phyloP scores from a whole-genome alignment of 2,329 filamentous ascomycete species.

The Orbilia javanica region DNA sequence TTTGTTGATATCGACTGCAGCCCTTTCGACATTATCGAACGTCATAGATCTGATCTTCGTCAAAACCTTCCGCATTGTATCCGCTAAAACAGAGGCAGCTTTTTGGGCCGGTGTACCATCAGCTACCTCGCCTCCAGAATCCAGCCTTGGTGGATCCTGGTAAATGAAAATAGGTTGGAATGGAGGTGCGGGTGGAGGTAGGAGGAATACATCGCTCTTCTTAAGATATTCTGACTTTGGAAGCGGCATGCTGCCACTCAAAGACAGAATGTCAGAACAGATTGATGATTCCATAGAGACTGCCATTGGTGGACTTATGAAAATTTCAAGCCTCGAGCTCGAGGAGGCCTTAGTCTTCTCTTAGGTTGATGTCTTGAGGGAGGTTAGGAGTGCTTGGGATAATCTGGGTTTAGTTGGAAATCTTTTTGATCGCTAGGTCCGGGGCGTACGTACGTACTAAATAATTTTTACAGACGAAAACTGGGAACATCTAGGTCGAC shows the following conservation, averaged over 20 bases:
- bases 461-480: too few relatives aligned
- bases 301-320: neutral
- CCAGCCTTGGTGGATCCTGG: neutral
- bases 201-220: slow-evolving; percentile 34
- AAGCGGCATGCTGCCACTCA: slow-evolving; percentile 25
- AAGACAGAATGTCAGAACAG: slow-evolving; percentile 11
- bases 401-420: too few relatives aligned
- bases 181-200: neutral
- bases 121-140: neutral
- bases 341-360: neutral
- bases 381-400: neutral
- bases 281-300: slow-evolving; percentile 6
- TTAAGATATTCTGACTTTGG: slow-evolving; percentile 27
- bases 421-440: too few relatives aligned
- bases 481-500: neutral
- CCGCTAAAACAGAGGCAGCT: neutral
- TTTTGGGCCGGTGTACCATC: neutral
- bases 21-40: neutral
- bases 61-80: slow-evolving; percentile 23
- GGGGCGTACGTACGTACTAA: neutral
- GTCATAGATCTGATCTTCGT: slow-evolving; percentile 27
- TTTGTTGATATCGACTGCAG: neutral
- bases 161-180: neutral
- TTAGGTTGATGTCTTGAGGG: neutral
- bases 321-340: neutral